A percentile compares a stretch with the other conserved stretches of the same genome.
Conservation (phyloP, 495 filamentous ascomycete species). For the Neurospora terricola region DNA sequence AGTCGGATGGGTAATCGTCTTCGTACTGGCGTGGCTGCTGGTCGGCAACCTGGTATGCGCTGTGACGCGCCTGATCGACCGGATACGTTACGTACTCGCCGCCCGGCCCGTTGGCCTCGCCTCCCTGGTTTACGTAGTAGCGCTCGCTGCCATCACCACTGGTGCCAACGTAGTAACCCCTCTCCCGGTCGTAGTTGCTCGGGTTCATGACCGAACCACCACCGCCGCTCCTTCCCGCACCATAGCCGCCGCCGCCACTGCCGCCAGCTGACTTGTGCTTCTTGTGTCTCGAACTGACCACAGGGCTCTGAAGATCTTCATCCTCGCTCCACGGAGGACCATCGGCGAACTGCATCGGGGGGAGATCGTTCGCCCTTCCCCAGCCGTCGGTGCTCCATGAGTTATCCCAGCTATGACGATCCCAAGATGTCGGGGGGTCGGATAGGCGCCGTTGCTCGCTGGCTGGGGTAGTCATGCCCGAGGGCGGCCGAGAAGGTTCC, state of each 20-base stretch:
- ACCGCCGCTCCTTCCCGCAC: constrained; percentile 14
- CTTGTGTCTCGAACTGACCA: constrained; percentile 66
- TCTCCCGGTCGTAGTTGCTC: constrained; percentile 38
- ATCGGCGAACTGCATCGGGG: constrained; percentile 79
- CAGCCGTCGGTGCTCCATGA: constrained; percentile 32
- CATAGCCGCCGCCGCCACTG: constrained; percentile 25
- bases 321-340: constrained; percentile 97
- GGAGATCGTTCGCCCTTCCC: constrained; percentile 52
- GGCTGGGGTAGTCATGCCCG: constrained; percentile 71
- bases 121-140: constrained; percentile 67
- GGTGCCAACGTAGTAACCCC: constrained; percentile 56
- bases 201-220: constrained; percentile 32
- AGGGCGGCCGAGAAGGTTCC: constrained; percentile 56
- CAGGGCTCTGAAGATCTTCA: constrained; percentile 87
- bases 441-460: constrained; percentile 75
- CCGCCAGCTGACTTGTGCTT: constrained; percentile 69
- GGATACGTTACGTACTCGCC: constrained; percentile 78
- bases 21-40: constrained; percentile 47
- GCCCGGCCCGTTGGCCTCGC: constrained; percentile 58
- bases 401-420: constrained; percentile 45
- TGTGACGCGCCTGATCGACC: constrained; percentile 48
- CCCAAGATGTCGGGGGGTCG: constrained; percentile 62
- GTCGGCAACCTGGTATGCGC: constrained; percentile 30
- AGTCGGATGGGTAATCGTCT: constrained; percentile 45
- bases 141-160: constrained; percentile 67